phyloP scores from a whole-genome alignment of 2,329 filamentous ascomycete genomes.

The Neopestalotiopsis sp. region DNA sequence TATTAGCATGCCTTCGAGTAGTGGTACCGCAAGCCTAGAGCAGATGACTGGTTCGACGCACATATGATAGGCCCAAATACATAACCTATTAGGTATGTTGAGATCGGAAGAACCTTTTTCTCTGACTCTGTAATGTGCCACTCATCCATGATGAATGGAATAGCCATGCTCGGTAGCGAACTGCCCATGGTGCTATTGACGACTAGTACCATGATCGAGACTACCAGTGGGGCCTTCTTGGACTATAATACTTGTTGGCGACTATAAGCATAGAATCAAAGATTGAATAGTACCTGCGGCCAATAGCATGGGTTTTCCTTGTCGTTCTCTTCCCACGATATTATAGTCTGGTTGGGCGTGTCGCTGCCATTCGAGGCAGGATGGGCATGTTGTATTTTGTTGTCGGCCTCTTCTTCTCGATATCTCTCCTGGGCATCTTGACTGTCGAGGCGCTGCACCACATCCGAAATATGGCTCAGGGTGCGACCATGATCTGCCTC shows the following conservation, averaged over 20 bases:
- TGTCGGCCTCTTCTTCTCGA: slow-evolving; percentile 46
- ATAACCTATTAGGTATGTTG: slow-evolving; percentile 68
- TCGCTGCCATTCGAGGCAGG: slow-evolving; percentile 28
- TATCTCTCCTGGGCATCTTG: slow-evolving; percentile 47
- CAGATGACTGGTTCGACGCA: slow-evolving; percentile 22
- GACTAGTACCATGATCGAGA: slow-evolving; percentile 62
- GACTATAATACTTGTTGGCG: slow-evolving; percentile 38
- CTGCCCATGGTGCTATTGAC: slow-evolving; percentile 73
- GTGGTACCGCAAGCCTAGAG: not conserved
- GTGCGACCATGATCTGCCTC: not conserved
- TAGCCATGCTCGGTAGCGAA: slow-evolving; percentile 67
- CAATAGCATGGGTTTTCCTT: slow-evolving; percentile 60
- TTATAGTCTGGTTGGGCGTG: slow-evolving; percentile 35
- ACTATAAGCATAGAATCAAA: not conserved
- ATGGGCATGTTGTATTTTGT: slow-evolving; percentile 29
- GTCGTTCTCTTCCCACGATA: slow-evolving; percentile 54
- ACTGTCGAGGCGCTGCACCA: slow-evolving; percentile 35
- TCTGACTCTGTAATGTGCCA: slow-evolving; percentile 57
- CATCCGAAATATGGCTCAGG: not conserved
- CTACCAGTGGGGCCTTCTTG: slow-evolving; percentile 59
- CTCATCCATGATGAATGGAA: slow-evolving; percentile 59
- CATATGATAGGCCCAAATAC: slow-evolving; percentile 52
- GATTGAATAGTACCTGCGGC: slow-evolving; percentile 40
- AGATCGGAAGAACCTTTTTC: slow-evolving; percentile 61
- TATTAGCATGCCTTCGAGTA: slow-evolving; percentile 38